Conservation (phyloP, 2,329 filamentous ascomycete genomes). For the Trichophyton rubrum region DNA sequence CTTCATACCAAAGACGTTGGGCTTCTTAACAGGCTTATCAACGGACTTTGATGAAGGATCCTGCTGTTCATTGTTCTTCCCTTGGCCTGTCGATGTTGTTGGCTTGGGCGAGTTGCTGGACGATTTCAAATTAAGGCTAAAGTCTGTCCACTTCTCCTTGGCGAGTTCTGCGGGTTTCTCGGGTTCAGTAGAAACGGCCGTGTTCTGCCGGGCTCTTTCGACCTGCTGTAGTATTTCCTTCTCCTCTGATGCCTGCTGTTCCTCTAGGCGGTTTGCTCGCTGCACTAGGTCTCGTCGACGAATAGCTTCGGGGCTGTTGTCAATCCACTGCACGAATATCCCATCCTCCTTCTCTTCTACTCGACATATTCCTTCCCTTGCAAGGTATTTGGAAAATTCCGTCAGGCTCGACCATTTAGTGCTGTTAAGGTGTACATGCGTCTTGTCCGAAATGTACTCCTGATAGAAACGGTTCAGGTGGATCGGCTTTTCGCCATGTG, state of each 20-base stretch:
- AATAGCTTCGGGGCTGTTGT: conserved; percentile 78
- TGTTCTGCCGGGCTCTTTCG: conserved; percentile 47
- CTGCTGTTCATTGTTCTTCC: background rate
- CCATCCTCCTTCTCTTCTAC: conserved; percentile 84
- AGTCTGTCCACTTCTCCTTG: conserved; percentile 4
- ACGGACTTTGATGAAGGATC: background rate
- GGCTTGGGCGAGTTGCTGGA: background rate
- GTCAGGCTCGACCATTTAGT: conserved; percentile 81
- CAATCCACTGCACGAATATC: conserved; percentile 77
- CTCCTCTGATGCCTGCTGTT: conserved; percentile 65
- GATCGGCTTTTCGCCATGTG: conserved; percentile 50
- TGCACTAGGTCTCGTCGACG: conserved; percentile 72
- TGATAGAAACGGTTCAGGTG: conserved; percentile 35
- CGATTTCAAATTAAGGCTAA: background rate
- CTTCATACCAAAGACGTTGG: background rate
- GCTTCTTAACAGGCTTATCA: background rate
- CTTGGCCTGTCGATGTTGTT: too few relatives aligned
- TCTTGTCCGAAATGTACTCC: conserved; percentile 75
- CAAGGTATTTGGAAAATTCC: conserved; percentile 79
- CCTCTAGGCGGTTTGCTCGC: conserved; percentile 76
- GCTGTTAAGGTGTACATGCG: conserved; percentile 87
- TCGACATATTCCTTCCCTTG: conserved; percentile 72
- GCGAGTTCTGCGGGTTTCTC: background rate
- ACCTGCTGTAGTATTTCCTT: conserved; percentile 81
- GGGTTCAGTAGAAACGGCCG: conserved; percentile 21